These are phyloP conservation scores for Penicillium malachiteum DNA, from an alignment of 495 filamentous ascomycete genomes.

Conservation along the genomic window DNA sequence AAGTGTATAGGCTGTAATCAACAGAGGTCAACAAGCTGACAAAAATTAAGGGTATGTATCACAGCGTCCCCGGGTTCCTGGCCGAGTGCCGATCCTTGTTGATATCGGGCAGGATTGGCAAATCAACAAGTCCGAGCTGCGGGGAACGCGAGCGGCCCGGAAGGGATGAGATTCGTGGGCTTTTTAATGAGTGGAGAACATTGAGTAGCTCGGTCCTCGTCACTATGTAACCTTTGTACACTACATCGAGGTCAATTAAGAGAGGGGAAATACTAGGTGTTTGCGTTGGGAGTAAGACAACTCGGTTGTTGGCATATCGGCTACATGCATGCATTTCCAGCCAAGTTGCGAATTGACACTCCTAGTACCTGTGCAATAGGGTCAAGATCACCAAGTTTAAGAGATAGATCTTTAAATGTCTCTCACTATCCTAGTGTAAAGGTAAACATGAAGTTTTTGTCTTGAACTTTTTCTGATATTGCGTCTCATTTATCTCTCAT, in stretches of 20 bases:
- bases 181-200: constrained; percentile 4
- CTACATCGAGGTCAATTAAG: background rate
- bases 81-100: constrained; percentile 19
- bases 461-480: too few relatives aligned
- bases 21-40: too few relatives aligned
- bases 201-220: constrained; percentile 5
- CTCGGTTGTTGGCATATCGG: too few relatives aligned
- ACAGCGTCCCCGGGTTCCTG: constrained; percentile 1
- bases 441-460: too few relatives aligned
- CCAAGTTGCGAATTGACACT: too few relatives aligned
- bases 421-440: too few relatives aligned
- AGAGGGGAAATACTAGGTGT: background rate
- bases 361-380: too few relatives aligned
- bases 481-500: too few relatives aligned
- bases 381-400: too few relatives aligned
- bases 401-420: too few relatives aligned
- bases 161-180: constrained; percentile 8
- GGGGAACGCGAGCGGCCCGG: constrained; percentile 13
- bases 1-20: too few relatives aligned
- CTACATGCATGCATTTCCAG: too few relatives aligned
- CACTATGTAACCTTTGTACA: constrained; percentile 18
- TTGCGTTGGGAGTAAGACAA: background rate
- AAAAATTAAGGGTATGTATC: background rate
- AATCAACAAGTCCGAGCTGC: constrained; percentile 16
- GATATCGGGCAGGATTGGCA: constrained; percentile 8